These are phyloP conservation scores for Mycothermus thermophilus DNA, from an alignment of 495 filamentous ascomycete genomes.

Conservation along the genomic window DNA sequence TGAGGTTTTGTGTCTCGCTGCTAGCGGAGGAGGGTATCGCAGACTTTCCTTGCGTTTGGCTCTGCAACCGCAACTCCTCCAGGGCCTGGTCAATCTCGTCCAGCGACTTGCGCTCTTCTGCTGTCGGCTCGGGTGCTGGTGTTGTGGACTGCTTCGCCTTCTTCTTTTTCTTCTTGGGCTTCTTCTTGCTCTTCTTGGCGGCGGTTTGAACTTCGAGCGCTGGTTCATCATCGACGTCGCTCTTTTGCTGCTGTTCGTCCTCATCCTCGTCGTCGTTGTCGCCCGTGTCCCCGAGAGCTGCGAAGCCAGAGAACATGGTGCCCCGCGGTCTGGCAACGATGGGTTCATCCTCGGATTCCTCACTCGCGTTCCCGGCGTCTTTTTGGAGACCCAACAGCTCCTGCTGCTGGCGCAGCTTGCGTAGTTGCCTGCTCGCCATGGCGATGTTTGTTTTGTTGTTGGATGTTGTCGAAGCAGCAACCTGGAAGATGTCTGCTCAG, in stretches of 20 bases:
- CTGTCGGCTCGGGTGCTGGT: conserved; percentile 6
- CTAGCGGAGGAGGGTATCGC: conserved; percentile 4
- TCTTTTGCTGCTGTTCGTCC: conserved; percentile 27
- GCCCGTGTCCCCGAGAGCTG: conserved; percentile 30
- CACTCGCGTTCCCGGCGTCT: conserved; percentile 27
- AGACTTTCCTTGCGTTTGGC: conserved; percentile 2
- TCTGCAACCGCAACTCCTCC: conserved; percentile 41
- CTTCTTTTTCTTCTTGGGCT: conserved; percentile 47
- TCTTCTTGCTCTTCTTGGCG: conserved; percentile 47
- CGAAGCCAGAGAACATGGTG: conserved; percentile 36
- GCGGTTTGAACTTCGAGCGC: conserved; percentile 19
- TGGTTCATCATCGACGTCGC: conserved; percentile 34
- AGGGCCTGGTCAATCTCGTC: conserved; percentile 82
- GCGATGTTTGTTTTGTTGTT: no score
- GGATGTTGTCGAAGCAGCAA: no score
- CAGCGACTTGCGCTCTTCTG: conserved; percentile 23
- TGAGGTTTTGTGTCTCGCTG: conserved; percentile 19
- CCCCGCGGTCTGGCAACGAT: conserved; percentile 25
- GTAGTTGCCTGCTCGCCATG: conserved; percentile 73
- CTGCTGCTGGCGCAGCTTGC: conserved; percentile 63
- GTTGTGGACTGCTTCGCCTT: conserved; percentile 27
- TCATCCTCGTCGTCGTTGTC: conserved; percentile 24
- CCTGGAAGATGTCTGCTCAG: no score
- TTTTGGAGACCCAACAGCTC: conserved; percentile 31
- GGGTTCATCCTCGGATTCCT: conserved; percentile 31